Base-by-base conservation (phyloP, 345 rosid genomes). In the Hirschfeldia incana region DNA sequence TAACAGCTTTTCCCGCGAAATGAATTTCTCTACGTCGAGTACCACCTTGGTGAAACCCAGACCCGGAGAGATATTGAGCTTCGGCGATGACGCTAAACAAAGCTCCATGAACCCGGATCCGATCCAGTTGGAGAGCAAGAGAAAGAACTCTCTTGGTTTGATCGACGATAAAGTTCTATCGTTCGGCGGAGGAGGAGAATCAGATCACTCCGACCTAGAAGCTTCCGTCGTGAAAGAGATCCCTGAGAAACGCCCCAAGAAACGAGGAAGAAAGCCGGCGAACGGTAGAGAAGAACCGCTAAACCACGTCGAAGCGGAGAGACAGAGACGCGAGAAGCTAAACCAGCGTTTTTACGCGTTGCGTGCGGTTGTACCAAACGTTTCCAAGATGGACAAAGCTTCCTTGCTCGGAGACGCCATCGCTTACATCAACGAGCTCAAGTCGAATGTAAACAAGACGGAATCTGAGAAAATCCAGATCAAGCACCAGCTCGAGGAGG, bases 161-260 rank as follows among this genome's bases (percentile, higher is more conserved):
- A 74, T 0, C 66, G 99, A 93, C 16, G 98, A 93, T 5, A 97
- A 88, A 77, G 85, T 93, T 82, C 83, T 95, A 75, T 93, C 98
- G 0, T 95, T 95, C 85, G 94, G 91, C 17, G 68, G 91, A 27
- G 80, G 77, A 74, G 93, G 80, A 17, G 99, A 91, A 83, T 91
- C 98, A 0, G 99, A 93, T 73, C 93, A 93, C 59, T 95, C 99
- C 0, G 99, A 95, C 82, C 88, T 93, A 1, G 99, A 95, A 77
- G 98, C 97, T 13, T 95, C 97, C 27, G 88, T 95, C 5, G 91
- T 89, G 0, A 91, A 86, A 80, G 98, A 91, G 44, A 80, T 84
- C 1, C 88, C 95, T 0, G 99, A 95, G 77, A 95, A 93, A 84
- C 89, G 80, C 84, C 99, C 99, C 0, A 67, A 94, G 30, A 95